Percentiles rank a stretch among this genome's conserved stretches.
phyloP scores from a whole-genome alignment of 768 basidiomycete genomes.

The Boletus rubroflammeus region DNA sequence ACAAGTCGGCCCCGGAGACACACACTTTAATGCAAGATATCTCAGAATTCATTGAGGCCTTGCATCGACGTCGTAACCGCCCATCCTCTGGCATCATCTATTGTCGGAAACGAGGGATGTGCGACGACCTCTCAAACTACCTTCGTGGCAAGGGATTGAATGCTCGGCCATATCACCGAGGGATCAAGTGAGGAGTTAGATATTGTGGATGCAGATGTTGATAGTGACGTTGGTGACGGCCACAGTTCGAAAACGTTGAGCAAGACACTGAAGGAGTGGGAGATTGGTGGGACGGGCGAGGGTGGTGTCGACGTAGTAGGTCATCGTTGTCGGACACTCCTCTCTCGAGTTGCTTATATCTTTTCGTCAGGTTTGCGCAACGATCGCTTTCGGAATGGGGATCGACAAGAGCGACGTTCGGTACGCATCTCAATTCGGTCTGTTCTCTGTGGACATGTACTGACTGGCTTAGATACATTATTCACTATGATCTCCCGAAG shows the following conservation, averaged over 20 bases:
- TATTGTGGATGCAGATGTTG: not conserved
- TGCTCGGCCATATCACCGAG: constrained; percentile 72
- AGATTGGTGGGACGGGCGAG: constrained; percentile 49
- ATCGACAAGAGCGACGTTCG: constrained; percentile 82
- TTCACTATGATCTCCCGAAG: constrained; percentile 80
- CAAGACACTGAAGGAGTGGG: constrained; percentile 53
- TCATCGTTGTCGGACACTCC: not conserved
- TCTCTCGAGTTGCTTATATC: not conserved
- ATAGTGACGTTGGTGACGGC: not conserved
- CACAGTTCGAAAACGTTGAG: constrained; percentile 49
- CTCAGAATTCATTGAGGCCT: constrained; percentile 57
- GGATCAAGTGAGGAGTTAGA: constrained; percentile 44
- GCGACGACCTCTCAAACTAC: constrained; percentile 62
- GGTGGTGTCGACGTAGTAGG: constrained; percentile 63
- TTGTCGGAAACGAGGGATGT: constrained; percentile 63
- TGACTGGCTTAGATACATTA: constrained; percentile 52
- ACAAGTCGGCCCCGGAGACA: constrained; percentile 50
- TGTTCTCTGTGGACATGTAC: not conserved
- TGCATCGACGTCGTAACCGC: constrained; percentile 56
- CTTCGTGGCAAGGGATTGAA: constrained; percentile 65
- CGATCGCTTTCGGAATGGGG: constrained; percentile 83
- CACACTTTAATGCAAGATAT: constrained; percentile 61
- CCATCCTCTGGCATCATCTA: constrained; percentile 75
- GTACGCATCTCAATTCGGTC: constrained; percentile 28
- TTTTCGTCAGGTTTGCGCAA: constrained; percentile 61